phyloP scores from a whole-genome alignment of 441 rosid genomes.

The Pelargonium fulgidum region DNA sequence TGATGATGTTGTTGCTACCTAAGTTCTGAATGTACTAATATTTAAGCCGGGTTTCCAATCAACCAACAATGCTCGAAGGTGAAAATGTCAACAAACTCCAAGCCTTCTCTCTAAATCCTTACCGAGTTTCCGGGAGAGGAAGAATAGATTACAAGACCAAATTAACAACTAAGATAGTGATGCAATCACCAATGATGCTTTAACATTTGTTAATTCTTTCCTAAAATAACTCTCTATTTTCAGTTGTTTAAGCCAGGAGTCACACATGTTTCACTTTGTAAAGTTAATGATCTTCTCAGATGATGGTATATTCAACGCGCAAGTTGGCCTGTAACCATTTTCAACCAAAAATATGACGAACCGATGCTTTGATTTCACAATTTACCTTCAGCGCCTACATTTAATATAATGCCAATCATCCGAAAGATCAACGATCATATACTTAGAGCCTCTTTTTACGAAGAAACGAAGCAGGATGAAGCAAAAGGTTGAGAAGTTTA shows the following conservation, averaged over 20 bases:
- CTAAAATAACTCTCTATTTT: not conserved
- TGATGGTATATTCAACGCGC: not conserved
- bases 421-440: not conserved
- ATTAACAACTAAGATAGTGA: not conserved
- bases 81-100: not conserved
- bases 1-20: not conserved
- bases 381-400: not conserved
- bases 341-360: not conserved
- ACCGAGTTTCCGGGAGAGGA: not conserved
- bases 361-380: not conserved
- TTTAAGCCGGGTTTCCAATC: not conserved
- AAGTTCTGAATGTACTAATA: not conserved
- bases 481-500: not conserved
- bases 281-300: not conserved
- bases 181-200: not conserved
- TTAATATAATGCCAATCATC: not conserved
- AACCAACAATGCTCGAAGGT: not conserved
- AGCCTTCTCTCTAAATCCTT: not conserved
- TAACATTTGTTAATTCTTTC: not conserved
- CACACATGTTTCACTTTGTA: not conserved
- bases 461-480: not conserved
- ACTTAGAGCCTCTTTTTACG: not conserved
- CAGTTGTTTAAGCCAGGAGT: not conserved
- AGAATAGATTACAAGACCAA: too few relatives aligned
- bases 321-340: not conserved